Conservation (phyloP, 2,329 filamentous ascomycete species). For the Arthrocladium fulminans region DNA sequence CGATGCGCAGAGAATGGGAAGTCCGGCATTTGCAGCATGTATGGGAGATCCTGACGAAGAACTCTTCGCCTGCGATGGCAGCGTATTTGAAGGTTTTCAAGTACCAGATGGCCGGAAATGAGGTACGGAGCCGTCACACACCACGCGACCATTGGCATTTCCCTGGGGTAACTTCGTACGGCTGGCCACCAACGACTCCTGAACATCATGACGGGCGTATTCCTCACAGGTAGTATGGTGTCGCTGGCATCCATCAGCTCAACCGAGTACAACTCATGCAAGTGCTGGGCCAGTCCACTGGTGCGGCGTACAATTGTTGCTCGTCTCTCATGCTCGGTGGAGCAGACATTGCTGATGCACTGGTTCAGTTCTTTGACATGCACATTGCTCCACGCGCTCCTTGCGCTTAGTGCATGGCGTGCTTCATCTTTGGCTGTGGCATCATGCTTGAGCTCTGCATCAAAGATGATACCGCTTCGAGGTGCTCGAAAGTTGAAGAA, state of each 20-base stretch:
- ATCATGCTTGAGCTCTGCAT: neutral
- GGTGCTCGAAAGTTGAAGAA: neutral
- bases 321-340: constrained; percentile 5
- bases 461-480: constrained; percentile 4
- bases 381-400: neutral
- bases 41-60: constrained; percentile 6
- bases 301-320: constrained; percentile 1
- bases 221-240: neutral
- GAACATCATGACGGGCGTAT: neutral
- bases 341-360: neutral
- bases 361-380: constrained; percentile 2
- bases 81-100: constrained; percentile 29
- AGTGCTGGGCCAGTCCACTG: constrained; percentile 7
- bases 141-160: constrained; percentile 3
- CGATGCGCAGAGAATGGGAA: constrained; percentile 29
- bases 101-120: constrained; percentile 30
- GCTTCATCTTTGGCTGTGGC: neutral
- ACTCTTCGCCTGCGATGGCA: constrained; percentile 7
- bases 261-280: neutral
- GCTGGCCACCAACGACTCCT: constrained; percentile 3
- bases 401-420: neutral
- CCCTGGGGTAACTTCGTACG: constrained; percentile 1
- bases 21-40: constrained; percentile 16
- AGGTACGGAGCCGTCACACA: constrained; percentile 24
- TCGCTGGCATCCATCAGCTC: neutral